A percentile compares a stretch with the other conserved stretches of the same genome.
These are phyloP conservation scores for Nicotiana benthamiana DNA, from an alignment of 257 asterid species.

Conservation along the genomic window DNA sequence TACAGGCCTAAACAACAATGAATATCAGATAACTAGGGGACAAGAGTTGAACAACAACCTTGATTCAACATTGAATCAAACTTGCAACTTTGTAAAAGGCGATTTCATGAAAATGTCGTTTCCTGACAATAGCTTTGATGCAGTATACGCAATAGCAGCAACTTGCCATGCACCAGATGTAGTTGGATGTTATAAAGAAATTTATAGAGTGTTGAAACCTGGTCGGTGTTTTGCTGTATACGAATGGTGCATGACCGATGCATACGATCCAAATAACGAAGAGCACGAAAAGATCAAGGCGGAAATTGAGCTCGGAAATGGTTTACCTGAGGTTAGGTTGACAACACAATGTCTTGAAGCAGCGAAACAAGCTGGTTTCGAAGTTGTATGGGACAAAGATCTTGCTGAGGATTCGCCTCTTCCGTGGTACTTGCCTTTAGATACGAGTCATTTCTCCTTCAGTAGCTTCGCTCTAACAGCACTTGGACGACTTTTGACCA, in stretches of 20 bases:
- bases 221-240: conserved; percentile 98
- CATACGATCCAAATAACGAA: conserved; percentile 56
- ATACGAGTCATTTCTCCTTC: conserved; percentile 73
- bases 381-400: conserved; percentile 89
- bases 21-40: conserved; percentile 91
- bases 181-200: conserved; percentile 91
- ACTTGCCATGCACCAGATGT: conserved; percentile 99
- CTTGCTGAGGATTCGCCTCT: conserved; percentile 80
- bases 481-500: conserved; percentile 72
- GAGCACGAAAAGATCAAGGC: conserved; percentile 93
- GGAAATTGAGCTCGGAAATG: conserved; percentile 60
- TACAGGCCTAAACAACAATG: conserved; percentile 95
- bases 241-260: conserved; percentile 98
- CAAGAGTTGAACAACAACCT: conserved; percentile 26
- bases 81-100: conserved; percentile 89
- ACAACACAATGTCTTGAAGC: conserved; percentile 1
- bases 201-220: conserved; percentile 85
- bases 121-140: conserved; percentile 79
- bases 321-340: not conserved
- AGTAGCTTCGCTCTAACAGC: conserved; percentile 85
- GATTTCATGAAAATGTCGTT: conserved; percentile 99
- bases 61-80: conserved; percentile 33
- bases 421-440: conserved; percentile 94
- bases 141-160: conserved; percentile 96
- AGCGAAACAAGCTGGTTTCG: conserved; percentile 51